Base-by-base conservation (phyloP, 2,329 filamentous ascomycete species). In the Epichloe baconii region DNA sequence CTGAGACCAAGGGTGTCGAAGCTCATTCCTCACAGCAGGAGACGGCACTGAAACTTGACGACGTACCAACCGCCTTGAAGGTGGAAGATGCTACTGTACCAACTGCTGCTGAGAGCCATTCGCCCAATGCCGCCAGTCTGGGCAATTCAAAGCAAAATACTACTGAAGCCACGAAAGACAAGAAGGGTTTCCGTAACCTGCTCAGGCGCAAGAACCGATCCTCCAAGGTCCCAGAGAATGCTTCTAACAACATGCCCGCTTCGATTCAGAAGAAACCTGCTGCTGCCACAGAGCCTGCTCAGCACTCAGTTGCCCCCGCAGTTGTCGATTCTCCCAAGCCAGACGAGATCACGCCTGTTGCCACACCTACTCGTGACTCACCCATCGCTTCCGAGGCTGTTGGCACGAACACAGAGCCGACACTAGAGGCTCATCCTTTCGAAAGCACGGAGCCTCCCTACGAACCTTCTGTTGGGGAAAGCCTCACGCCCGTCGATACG, bases 181-280 rank as follows among this genome's bases (percentile, higher is more conserved):
- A 69, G 56, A 63, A 65, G 41, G 70, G 80, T 15, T 74, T 86
- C 58, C 77, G 77, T 55, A 85, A 83, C 66, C 70, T 86, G 42
- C 86, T 86, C 60, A 74, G 75, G 45, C 77, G 80, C 57, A 84
- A 80, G 67, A 82, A 81, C 60, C 71, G 76, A 53, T 61, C 68
- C 53, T 82, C 75, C 37, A 84, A 77, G 65, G 59, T 76, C 21
- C 75, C 74, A 7, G 76, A 80, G 1, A 75, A 76, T 53, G 73
- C 77, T 38, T 70, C 70, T 52, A 67, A 66, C 54, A 76, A 76
- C 59, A 66, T 74, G 55, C 77, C 71, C 64, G 71, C 61, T 59
- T 75, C 76, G 71, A 73, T 76, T 57, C 72, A 66, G 23, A 62
- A 69, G 41, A 64, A 71, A 40, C 58, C 65, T 41, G 58, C 66